These are phyloP conservation scores for Cystobasidium tubakii DNA, from an alignment of 768 basidiomycete species.

Conservation along the genomic window DNA sequence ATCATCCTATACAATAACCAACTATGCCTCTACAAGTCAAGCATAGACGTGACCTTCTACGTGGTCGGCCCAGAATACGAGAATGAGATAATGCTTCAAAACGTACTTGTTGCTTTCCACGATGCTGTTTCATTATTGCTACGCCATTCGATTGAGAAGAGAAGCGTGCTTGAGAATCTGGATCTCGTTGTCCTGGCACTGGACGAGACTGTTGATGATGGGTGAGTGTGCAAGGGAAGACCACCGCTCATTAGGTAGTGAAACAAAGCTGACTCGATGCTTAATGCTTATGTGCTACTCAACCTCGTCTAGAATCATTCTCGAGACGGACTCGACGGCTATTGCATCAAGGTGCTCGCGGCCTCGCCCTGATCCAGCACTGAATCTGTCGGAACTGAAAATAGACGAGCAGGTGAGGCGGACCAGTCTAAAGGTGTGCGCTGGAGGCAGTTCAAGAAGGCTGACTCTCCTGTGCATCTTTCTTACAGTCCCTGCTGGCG, in stretches of 20 bases:
- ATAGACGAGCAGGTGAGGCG: conserved; percentile 91
- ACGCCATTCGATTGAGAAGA: conserved; percentile 87
- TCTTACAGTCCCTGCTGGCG: conserved; percentile 19
- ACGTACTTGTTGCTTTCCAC: conserved; percentile 72
- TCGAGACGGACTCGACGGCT: conserved; percentile 92
- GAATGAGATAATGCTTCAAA: conserved; percentile 91
- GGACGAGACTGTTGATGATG: conserved; percentile 96
- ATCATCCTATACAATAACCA: conserved; percentile 85
- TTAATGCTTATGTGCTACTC: too few relatives aligned
- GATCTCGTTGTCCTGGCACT: conserved; percentile 85
- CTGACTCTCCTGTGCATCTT: not conserved
- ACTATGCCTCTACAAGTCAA: conserved; percentile 87
- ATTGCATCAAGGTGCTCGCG: conserved; percentile 90
- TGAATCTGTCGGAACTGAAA: conserved; percentile 75
- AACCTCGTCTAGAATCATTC: conserved; percentile 75
- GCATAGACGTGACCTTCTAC: conserved; percentile 91
- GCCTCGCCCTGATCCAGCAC: conserved; percentile 66
- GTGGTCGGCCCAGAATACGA: conserved; percentile 77
- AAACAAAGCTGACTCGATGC: too few relatives aligned
- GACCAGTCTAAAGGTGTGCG: not conserved
- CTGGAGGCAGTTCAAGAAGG: not conserved
- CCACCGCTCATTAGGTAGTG: too few relatives aligned
- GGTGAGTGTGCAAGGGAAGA: conserved; percentile 63
- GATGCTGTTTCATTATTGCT: conserved; percentile 82
- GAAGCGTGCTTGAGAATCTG: conserved; percentile 85